A percentile compares a stretch with the other conserved stretches of the same genome.
phyloP scores from a whole-genome alignment of 2,329 filamentous ascomycete species.

The Paramyrothecium sp. region DNA sequence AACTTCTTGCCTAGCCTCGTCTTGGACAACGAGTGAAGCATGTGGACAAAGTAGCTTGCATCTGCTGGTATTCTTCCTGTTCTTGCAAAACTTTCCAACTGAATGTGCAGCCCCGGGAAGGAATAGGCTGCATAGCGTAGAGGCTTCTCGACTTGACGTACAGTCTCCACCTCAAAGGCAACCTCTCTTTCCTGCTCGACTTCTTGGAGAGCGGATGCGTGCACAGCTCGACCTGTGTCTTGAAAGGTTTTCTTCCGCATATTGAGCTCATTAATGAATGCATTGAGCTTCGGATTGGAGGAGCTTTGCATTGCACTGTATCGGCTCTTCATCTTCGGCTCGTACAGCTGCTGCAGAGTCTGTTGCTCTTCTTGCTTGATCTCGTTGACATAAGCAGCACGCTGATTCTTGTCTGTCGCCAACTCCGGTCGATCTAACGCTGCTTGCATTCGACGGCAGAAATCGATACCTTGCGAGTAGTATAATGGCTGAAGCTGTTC shows the following conservation, averaged over 20 bases:
- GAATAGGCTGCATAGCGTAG: constrained; percentile 35
- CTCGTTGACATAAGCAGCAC: constrained; percentile 27
- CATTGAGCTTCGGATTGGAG: constrained; percentile 9
- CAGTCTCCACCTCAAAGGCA: constrained; percentile 53
- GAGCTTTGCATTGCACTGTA: constrained; percentile 7
- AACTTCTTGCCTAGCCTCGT: constrained; percentile 35
- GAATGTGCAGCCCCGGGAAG: constrained; percentile 45
- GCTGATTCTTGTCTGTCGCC: constrained; percentile 33
- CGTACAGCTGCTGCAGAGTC: constrained; percentile 58
- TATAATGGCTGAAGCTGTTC: constrained; percentile 60
- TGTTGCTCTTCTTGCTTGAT: constrained; percentile 51
- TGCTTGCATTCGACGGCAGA: constrained; percentile 53
- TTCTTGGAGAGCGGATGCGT: constrained; percentile 57
- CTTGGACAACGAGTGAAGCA: constrained; percentile 26
- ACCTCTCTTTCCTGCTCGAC: constrained; percentile 58
- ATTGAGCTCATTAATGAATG: constrained; percentile 18
- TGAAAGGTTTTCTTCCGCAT: constrained; percentile 17
- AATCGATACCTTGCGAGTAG: constrained; percentile 58
- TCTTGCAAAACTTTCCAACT: constrained; percentile 44
- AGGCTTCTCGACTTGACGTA: constrained; percentile 53
- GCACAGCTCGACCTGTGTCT: constrained; percentile 24
- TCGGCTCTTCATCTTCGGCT: constrained; percentile 21
- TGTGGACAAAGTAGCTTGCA: constrained; percentile 28
- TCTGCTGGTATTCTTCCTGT: constrained; percentile 43
- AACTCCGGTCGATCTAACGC: constrained; percentile 40